phyloP scores from a whole-genome alignment of 306 rosid species.

The Gastrolobium bilobum region DNA sequence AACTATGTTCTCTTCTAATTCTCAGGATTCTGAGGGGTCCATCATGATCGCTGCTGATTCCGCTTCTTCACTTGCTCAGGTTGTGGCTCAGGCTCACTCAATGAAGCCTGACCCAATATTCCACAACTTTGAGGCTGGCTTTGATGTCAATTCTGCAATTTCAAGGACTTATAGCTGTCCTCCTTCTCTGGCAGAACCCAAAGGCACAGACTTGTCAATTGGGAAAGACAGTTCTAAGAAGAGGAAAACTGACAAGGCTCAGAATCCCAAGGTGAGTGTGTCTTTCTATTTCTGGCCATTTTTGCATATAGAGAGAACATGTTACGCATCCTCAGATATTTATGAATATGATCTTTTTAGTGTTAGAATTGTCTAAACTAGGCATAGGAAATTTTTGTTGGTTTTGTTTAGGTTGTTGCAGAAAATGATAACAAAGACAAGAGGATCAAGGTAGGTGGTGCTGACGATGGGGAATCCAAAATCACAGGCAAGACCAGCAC shows the following conservation, averaged over 20 bases:
- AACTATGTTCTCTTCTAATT: constrained; percentile 37
- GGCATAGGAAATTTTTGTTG: not conserved
- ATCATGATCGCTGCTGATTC: constrained; percentile 30
- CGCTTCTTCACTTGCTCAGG: constrained; percentile 48
- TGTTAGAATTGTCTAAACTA: not conserved
- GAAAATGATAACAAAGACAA: constrained; percentile 69
- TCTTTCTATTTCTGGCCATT: too few species aligned
- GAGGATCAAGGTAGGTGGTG: constrained; percentile 62
- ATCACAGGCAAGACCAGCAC: constrained; percentile 59
- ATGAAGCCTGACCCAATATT: not conserved
- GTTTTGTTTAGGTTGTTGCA: constrained; percentile 56
- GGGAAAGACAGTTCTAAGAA: constrained; percentile 70
- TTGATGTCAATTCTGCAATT: constrained; percentile 53
- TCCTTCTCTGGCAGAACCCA: constrained; percentile 45
- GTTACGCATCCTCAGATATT: not conserved
- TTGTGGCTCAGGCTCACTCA: constrained; percentile 12
- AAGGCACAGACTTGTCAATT: constrained; percentile 40
- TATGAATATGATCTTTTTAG: not conserved
- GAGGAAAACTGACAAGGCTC: constrained; percentile 69
- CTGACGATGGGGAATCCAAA: constrained; percentile 83
- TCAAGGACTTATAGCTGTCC: constrained; percentile 74
- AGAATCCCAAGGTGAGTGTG: constrained; percentile 58
- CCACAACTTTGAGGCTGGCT: not conserved
- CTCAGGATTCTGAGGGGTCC: constrained; percentile 48
- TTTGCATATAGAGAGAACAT: not conserved